Conservation (phyloP, 2,329 filamentous ascomycete species). For the Sclerotinia sclerotiorum region DNA sequence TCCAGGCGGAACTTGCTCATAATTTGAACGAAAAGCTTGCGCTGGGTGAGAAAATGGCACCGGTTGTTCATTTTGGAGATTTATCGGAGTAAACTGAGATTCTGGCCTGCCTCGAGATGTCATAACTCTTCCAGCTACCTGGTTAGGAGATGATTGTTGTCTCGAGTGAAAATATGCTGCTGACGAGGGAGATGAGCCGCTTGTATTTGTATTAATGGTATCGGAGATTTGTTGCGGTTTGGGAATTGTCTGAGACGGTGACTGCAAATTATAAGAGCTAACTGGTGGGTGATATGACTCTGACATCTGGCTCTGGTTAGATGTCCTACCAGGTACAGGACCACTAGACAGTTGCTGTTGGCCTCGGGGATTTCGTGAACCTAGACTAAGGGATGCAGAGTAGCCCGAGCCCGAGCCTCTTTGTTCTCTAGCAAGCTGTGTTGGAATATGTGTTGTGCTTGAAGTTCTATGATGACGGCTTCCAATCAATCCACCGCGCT, state of each 20-base stretch:
- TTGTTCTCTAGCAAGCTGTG: background rate
- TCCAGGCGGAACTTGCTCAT: background rate
- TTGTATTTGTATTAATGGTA: background rate
- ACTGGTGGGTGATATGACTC: background rate
- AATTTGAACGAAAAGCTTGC: background rate
- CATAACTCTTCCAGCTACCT: background rate
- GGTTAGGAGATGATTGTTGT: background rate
- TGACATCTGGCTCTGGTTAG: background rate
- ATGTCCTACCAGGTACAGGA: background rate
- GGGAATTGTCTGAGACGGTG: background rate
- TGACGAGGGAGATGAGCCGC: too few species aligned
- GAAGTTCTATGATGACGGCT: background rate
- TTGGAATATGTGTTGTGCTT: background rate
- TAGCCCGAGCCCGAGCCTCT: background rate
- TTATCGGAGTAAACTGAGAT: accelerated
- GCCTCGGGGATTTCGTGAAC: background rate
- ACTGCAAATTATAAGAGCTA: background rate
- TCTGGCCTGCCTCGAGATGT: background rate
- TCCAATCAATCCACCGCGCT: background rate
- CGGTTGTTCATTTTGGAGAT: background rate
- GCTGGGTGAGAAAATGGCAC: background rate
- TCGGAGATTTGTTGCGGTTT: background rate
- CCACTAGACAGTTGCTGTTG: background rate
- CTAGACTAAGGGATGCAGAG: background rate
- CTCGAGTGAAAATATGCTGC: too few species aligned